Evolutionary conservation across 106 monocot species (phyloP), one percentile per base, ranked within the genome.

Genomic region (Dioscorea zingiberensis): DNA sequence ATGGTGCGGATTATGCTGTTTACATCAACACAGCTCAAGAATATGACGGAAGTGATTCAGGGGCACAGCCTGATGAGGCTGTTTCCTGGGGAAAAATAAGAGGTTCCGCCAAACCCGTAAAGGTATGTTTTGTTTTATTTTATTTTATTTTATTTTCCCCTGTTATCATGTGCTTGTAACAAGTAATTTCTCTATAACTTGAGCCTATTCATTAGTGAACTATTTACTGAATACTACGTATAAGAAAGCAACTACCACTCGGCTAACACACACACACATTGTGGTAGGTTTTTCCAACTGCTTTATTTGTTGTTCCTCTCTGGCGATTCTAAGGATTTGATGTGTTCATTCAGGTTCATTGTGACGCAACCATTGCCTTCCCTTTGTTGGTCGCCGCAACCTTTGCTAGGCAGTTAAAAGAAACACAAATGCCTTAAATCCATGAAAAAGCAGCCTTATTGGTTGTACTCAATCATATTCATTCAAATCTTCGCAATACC

Each of bases 41-140:
- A 64, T 97, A 81, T 81, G 91, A 91, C 84, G 97, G 97, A 15
- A 97, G 97, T 77, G 97, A 92, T 69, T 97, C 97, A 44, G 97
- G 97, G 48, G 97, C 97, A 27, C 87, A 71, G 24, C 97, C 91
- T 56, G 97, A 97, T 65, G 97, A 97, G 63, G 97, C 91, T 25
- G 79, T 97, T 63, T 97, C 97, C 66, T 92, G 97, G 97, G 97
- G 97, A 28, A 91, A 92, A 62, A 97, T 97, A 69, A 78, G 72
- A 73, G 77, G 72, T 56, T 81, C 91, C 55, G 91, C 97, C 13
- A 88, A 92, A 81, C 73, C 71, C 44, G 63, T 92, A 6, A 97
- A 97, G 71, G 97, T 90, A 83, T 58, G 60, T 69, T 67, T 51
- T 56, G 19, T 5, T 15, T 32, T 7, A 0, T n/a, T 10, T 53